A percentile compares a stretch with the other conserved stretches of the same genome.
Evolutionary conservation across 805 yeast species (phyloP).

Genomic region (Metschnikowia aberdeeniae): DNA sequence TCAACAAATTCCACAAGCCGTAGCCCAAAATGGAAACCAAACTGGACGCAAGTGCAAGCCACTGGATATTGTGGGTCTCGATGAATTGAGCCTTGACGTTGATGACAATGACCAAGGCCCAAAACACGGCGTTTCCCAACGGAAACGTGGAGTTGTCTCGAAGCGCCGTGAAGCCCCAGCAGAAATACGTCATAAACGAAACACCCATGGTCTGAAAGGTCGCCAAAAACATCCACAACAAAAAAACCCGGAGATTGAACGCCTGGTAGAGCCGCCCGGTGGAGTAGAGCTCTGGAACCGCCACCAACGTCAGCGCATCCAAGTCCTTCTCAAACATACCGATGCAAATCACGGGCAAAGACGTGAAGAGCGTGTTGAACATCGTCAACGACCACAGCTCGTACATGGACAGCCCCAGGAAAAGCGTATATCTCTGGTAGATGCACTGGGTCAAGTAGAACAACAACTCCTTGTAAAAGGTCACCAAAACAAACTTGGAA

Average conservation of each 20-base stretch:
- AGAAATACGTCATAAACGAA: constrained; percentile 59
- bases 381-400: constrained; percentile 96
- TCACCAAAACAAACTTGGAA: constrained; percentile 84
- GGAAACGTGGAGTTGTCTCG: constrained; percentile 79
- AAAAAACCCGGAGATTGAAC: constrained; percentile 66
- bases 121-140: constrained; percentile 69
- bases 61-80: constrained; percentile 73
- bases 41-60: constrained; percentile 63
- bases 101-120: constrained; percentile 68
- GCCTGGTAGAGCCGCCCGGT: constrained; percentile 71
- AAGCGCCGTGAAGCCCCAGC: constrained; percentile 69
- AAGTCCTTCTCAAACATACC: constrained; percentile 96
- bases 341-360: constrained; percentile 82
- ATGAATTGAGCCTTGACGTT: constrained; percentile 74
- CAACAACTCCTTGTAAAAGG: constrained; percentile 90
- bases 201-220: constrained; percentile 67
- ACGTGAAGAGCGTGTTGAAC: constrained; percentile 95
- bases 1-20: constrained; percentile 74
- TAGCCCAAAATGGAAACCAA: constrained; percentile 79
- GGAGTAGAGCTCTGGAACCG: constrained; percentile 85
- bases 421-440: constrained; percentile 80
- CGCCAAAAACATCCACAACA: constrained; percentile 77
- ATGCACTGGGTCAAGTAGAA: constrained; percentile 87
- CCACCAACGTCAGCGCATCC: constrained; percentile 79
- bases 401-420: constrained; percentile 88